Evolutionary conservation across 768 basidiomycete species (phyloP), one percentile per base, ranked within the genome.

Genomic region (Suillus americanus): DNA sequence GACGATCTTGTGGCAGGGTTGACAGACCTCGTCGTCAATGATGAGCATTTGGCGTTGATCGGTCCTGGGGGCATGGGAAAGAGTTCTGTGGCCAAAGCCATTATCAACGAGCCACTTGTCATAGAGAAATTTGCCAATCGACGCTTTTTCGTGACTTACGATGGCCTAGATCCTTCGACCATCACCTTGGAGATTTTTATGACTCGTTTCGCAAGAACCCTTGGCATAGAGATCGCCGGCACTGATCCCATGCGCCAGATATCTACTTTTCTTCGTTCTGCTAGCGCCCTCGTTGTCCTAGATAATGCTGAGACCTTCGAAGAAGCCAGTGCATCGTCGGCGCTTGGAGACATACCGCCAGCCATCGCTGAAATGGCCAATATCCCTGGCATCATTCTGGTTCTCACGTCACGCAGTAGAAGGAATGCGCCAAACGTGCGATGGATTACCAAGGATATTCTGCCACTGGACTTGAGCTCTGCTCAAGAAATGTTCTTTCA

Each of bases 61-160:
- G 51, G 62, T 16, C 25, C 62, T 12, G 51, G 50, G 13, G 51
- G 62, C 14, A 55, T 53, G 25, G 50, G 62, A n/a, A 62, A 62
- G 37, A 62, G 35, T 30, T 30, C 62, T 16, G 4, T 62, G 8
- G 46, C 62, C 20, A 55, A 54, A 53, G 50, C 62, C 2, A 53
- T 54, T 23, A n/a, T 62, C 12, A 37, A 62, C 13, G 62, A 62
- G 33, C 35, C 46, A 2, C 16, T 25, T 1, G 18, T 62, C 13
- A 35, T 3, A 3, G 37, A n/a, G 0, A 62, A 40, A 54, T 62
- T 48, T 40, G 41, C n/a, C 3, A 25, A 62, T 9, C 23, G 51
- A 4, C 50, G 40, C 14, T 43, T 55, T 5, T 63, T 63, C 20
- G 48, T 46, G 13, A 30, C 43, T 13, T 61, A 33, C 4, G 60